Evolutionary conservation across 1,284 basidiomycete genomes (phyloP).

Genomic region (Pseudozyma thailandica): DNA sequence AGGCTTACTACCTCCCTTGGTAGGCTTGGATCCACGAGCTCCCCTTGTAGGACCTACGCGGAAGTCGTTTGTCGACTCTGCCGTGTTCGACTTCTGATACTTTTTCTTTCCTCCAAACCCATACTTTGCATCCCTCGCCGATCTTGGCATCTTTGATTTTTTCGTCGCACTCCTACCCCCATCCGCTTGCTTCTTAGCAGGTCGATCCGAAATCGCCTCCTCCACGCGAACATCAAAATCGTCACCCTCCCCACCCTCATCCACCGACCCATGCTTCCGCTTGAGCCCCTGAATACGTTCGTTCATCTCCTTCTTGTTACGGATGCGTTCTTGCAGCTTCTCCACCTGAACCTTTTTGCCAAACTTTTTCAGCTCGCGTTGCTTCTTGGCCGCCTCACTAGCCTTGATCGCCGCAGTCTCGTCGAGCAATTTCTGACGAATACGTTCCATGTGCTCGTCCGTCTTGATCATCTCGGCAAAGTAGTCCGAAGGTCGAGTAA

Average conservation of each 20-base stretch:
- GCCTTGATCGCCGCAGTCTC: slow-evolving; percentile 90
- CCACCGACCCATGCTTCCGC: slow-evolving; percentile 72
- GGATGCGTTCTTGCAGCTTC: slow-evolving; percentile 81
- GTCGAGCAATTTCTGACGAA: slow-evolving; percentile 88
- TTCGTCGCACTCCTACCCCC: slow-evolving; percentile 11
- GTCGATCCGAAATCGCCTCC: slow-evolving; percentile 67
- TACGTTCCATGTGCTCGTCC: slow-evolving; percentile 96
- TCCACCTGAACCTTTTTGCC: slow-evolving; percentile 95
- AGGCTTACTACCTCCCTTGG: too few relatives aligned
- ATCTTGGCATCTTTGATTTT: slow-evolving; percentile 60
- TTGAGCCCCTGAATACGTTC: slow-evolving; percentile 70
- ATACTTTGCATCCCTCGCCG: slow-evolving; percentile 60
- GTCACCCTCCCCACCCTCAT: slow-evolving; percentile 66
- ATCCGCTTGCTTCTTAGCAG: slow-evolving; percentile 13
- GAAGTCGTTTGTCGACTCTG: slow-evolving; percentile 62
- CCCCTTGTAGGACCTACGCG: slow-evolving; percentile 38
- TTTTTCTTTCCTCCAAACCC: slow-evolving; percentile 66
- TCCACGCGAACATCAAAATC: slow-evolving; percentile 80
- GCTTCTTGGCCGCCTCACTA: slow-evolving; percentile 87
- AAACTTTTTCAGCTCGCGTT: slow-evolving; percentile 96
- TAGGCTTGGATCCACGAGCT: slow-evolving; percentile 32
- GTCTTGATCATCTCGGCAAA: slow-evolving; percentile 99
- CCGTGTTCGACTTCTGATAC: slow-evolving; percentile 61
- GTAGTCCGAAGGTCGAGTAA: slow-evolving; percentile 92
- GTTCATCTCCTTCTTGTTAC: slow-evolving; percentile 82